These are phyloP conservation scores for Candida piceae DNA, from an alignment of 805 yeast species.

Conservation along the genomic window DNA sequence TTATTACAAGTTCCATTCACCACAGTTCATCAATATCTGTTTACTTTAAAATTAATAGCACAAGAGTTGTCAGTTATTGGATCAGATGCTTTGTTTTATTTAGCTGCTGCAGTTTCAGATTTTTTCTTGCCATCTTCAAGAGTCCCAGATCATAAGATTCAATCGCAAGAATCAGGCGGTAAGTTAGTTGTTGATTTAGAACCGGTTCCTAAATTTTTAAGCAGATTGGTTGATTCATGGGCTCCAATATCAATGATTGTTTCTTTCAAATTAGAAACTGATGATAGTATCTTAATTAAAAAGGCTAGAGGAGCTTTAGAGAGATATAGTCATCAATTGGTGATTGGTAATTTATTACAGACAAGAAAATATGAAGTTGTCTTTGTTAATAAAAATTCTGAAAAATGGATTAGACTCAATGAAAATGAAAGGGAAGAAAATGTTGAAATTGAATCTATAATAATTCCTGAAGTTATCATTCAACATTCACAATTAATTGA, in stretches of 20 bases:
- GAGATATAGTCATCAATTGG: constrained; percentile 88
- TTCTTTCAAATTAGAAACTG: constrained; percentile 92
- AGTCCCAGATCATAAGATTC: constrained; percentile 92
- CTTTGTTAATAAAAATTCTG: constrained; percentile 56
- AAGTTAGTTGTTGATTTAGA: constrained; percentile 80
- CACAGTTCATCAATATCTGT: constrained; percentile 89
- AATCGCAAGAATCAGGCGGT: constrained; percentile 65
- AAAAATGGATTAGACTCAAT: constrained; percentile 47
- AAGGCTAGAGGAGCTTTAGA: constrained; percentile 78
- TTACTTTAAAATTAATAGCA: constrained; percentile 70
- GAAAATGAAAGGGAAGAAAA: constrained; percentile 34
- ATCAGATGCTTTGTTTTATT: constrained; percentile 63
- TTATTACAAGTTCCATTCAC: constrained; percentile 83
- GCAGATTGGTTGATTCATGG: constrained; percentile 87
- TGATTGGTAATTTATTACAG: constrained; percentile 88
- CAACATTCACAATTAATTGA: constrained; percentile 63
- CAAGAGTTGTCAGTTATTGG: constrained; percentile 51
- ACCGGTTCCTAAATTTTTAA: constrained; percentile 92
- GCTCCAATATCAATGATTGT: constrained; percentile 93
- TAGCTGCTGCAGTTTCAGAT: constrained; percentile 98
- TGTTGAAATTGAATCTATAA: constrained; percentile 69
- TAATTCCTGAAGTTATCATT: constrained; percentile 70
- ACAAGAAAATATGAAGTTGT: constrained; percentile 85
- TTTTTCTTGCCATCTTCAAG: constrained; percentile 85
- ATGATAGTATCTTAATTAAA: constrained; percentile 56